Conservation (phyloP, 345 rosid genomes). For the Camelina sativa region DNA sequence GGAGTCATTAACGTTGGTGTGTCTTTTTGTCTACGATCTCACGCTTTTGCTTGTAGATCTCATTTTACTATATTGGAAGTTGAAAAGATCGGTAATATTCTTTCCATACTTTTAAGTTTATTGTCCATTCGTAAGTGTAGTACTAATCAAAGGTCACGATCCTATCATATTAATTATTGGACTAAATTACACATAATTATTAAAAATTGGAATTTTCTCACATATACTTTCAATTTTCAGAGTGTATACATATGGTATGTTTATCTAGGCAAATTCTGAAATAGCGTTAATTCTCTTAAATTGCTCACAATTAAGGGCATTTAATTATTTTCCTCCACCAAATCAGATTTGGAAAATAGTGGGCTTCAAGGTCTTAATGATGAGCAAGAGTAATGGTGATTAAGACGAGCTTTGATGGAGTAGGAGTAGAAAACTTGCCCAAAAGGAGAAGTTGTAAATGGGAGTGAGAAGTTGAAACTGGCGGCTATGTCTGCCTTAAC, state of each 20-base stretch:
- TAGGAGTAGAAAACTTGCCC: slow-evolving; percentile 30
- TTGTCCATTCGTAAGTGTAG: too few relatives aligned
- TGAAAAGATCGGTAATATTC: too few relatives aligned
- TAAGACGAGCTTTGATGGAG: slow-evolving; percentile 44
- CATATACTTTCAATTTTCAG: too few relatives aligned
- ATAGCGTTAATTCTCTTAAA: neutral
- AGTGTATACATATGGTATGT: too few relatives aligned
- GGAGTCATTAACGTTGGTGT: too few relatives aligned
- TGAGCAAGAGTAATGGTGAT: slow-evolving; percentile 42
- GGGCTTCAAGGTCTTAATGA: slow-evolving; percentile 33
- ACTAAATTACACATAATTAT: too few relatives aligned
- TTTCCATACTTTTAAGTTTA: too few relatives aligned
- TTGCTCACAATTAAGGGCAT: neutral
- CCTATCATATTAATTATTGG: too few relatives aligned
- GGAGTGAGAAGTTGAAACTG: slow-evolving; percentile 42
- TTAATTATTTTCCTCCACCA: neutral
- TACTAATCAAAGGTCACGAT: too few relatives aligned
- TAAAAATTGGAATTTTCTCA: too few relatives aligned
- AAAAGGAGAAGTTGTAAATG: slow-evolving; percentile 43
- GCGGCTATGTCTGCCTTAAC: slow-evolving; percentile 51
- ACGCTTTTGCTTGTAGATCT: neutral
- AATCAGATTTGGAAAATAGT: slow-evolving; percentile 17
- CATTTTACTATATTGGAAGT: too few relatives aligned
- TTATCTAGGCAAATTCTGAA: too few relatives aligned
- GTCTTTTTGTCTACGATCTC: neutral